These are phyloP conservation scores for Fusarium avenaceum DNA, from an alignment of 2,329 filamentous ascomycete species.

Conservation along the genomic window DNA sequence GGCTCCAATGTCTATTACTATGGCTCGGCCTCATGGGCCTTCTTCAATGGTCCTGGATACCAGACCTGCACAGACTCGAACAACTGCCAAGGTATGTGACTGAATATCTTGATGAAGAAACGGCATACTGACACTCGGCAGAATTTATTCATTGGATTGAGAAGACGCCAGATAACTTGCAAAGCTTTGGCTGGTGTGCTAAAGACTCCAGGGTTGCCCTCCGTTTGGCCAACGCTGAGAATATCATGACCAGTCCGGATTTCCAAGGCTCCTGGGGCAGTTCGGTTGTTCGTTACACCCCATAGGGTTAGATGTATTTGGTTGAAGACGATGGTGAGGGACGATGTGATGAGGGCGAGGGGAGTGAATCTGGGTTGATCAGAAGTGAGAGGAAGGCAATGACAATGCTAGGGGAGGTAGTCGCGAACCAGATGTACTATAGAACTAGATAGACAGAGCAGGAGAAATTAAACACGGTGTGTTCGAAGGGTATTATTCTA, in stretches of 20 bases:
- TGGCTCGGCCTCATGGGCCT: constrained; percentile 1
- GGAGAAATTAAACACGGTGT: no score
- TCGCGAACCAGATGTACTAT: no score
- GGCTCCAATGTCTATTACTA: constrained; percentile 4
- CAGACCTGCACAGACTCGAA: not conserved
- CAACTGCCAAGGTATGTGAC: not conserved
- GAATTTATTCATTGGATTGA: not conserved
- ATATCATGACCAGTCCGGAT: not conserved
- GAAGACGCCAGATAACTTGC: not conserved
- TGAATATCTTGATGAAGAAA: accelerated
- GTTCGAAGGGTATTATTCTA: no score
- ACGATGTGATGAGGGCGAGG: no score
- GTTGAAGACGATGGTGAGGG: no score
- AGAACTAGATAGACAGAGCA: no score
- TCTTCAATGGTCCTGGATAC: not conserved
- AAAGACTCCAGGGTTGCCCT: not conserved
- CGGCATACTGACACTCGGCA: not conserved
- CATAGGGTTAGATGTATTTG: not conserved
- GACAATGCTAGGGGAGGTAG: no score
- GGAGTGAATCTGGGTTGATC: no score
- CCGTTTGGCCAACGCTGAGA: not conserved
- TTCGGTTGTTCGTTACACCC: not conserved
- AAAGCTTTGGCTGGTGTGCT: constrained; percentile 3
- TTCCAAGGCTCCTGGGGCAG: constrained; percentile 1
- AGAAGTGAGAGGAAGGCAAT: no score